phyloP scores from a whole-genome alignment of 768 basidiomycete species.

The Naematelia encephala region DNA sequence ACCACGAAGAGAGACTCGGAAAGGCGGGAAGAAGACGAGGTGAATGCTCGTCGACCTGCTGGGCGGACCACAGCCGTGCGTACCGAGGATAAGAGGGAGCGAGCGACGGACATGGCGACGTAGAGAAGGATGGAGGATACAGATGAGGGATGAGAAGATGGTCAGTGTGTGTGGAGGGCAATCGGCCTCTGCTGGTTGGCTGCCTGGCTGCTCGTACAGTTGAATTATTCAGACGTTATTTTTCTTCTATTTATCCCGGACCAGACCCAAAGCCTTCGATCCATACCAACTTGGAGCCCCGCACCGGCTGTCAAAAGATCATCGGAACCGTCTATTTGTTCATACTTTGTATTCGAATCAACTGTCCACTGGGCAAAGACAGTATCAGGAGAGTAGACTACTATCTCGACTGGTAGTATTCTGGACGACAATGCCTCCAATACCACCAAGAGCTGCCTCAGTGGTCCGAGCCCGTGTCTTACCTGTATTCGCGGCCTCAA shows the following conservation, averaged over 20 bases:
- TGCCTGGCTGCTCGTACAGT: not conserved
- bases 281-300: not conserved
- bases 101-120: conserved; percentile 24
- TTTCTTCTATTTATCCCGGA: conserved; percentile 12
- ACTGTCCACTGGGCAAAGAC: too few species aligned
- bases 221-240: not conserved
- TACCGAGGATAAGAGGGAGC: conserved; percentile 23
- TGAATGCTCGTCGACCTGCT: conserved; percentile 43
- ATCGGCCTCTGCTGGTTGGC: not conserved
- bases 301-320: not conserved
- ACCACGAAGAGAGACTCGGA: conserved; percentile 89
- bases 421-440: not conserved
- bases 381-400: too few species aligned
- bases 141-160: conserved; percentile 1
- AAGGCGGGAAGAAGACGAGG: conserved; percentile 54
- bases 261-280: too few species aligned
- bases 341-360: too few species aligned
- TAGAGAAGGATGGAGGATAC: not conserved
- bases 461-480: not conserved
- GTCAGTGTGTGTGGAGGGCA: not conserved
- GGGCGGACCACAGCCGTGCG: conserved; percentile 11
- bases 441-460: not conserved
- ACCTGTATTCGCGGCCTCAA: not conserved
- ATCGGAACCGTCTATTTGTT: not conserved
- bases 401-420: not conserved